These are phyloP conservation scores for Pedinophyceae sp. DNA, from an alignment of 139 green algal species.

Conservation along the genomic window DNA sequence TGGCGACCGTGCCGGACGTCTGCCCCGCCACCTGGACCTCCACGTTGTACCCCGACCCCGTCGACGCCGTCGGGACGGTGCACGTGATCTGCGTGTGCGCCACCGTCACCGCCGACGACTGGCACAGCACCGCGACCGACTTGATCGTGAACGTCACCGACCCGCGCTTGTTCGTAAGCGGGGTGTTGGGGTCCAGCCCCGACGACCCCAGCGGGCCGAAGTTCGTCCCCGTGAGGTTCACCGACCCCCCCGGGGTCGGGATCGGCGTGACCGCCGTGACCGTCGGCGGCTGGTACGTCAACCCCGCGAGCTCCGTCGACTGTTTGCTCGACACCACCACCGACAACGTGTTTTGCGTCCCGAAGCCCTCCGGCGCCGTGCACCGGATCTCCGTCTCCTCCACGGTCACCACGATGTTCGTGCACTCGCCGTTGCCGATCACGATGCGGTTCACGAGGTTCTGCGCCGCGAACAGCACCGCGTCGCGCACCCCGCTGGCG, in stretches of 20 bases:
- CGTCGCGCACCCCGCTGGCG: too few species aligned
- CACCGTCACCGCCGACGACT: neutral
- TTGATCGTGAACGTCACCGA: neutral
- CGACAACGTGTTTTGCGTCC: neutral
- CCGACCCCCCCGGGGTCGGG: neutral
- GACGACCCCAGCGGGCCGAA: conserved; percentile 10
- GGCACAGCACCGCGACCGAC: neutral
- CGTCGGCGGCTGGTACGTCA: conserved; percentile 1
- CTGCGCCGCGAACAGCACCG: too few species aligned
- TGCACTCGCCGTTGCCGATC: conserved; percentile 1
- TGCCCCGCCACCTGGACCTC: conserved; percentile 3
- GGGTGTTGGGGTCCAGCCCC: too few species aligned
- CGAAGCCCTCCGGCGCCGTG: neutral
- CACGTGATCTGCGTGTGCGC: conserved; percentile 5
- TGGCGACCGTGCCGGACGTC: neutral
- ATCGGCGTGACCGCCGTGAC: neutral
- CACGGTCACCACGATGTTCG: conserved; percentile 3
- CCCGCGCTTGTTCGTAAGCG: neutral
- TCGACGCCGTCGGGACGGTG: neutral
- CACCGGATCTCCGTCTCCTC: conserved; percentile 4
- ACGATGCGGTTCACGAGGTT: too few species aligned
- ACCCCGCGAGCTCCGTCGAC: neutral
- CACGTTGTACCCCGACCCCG: neutral
- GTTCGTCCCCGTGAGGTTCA: conserved; percentile 6
- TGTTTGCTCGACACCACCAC: neutral